Evolutionary conservation across 2,329 filamentous ascomycete genomes (phyloP).

Genomic region (Botrytis fragariae): DNA sequence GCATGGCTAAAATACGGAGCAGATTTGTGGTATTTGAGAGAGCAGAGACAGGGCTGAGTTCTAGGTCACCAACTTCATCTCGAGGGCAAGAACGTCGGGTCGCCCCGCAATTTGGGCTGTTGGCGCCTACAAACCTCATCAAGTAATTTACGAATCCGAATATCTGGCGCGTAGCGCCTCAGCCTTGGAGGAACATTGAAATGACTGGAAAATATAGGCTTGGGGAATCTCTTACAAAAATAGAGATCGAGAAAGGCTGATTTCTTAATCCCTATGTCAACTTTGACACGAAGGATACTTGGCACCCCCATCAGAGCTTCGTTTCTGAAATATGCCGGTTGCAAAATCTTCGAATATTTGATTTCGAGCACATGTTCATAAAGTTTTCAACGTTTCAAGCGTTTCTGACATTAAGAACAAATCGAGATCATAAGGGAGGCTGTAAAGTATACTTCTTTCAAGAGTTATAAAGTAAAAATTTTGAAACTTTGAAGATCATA

Average conservation of each 20-base stretch:
- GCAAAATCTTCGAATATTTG: not conserved
- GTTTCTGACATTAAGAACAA: not conserved
- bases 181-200: not conserved
- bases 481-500: not conserved
- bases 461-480: not conserved
- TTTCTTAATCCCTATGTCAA: not conserved
- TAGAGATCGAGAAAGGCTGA: not conserved
- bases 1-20: slow-evolving; percentile 15
- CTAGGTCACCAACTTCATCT: not conserved
- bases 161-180: not conserved
- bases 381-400: not conserved
- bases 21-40: not conserved
- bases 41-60: not conserved
- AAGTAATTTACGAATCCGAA: not conserved
- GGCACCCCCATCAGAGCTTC: not conserved
- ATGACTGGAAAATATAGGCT: not conserved
- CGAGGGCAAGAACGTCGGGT: not conserved
- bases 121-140: not conserved
- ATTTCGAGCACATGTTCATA: not conserved
- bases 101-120: not conserved
- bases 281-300: not conserved
- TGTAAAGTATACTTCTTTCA: not conserved
- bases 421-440: no score
- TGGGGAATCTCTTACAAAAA: not conserved
- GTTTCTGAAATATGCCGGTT: not conserved